Evolutionary conservation across 1,284 basidiomycete species (phyloP), one percentile per base, ranked within the genome.

Genomic region (Naganishia cerealis): DNA sequence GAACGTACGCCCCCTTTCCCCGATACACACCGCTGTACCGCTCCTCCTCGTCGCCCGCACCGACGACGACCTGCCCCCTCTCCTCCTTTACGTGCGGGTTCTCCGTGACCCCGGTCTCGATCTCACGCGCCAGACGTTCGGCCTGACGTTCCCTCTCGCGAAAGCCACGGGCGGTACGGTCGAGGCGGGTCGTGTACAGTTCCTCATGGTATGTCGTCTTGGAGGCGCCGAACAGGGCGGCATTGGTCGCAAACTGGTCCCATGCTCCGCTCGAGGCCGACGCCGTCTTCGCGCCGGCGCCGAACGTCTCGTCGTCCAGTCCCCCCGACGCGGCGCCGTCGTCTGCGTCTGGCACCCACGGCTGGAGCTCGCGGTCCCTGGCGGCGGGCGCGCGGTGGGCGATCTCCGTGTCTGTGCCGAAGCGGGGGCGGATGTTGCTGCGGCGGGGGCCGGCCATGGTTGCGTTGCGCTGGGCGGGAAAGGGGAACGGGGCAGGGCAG

Each of bases 211-310:
- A 99, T 75, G 93, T 92, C 76, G 86, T 93, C 9, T 21, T 50
- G 1, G 46, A 24, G 71, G 94, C 87, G 21, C 96, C 96, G 77
- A 97, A 98, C 70, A 92, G 84, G 73, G 90, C 86, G 80, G 97
- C 94, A 80, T 99, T 99, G 66, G 85, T 91, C 50, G 89, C 89
- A 75, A 99, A 99, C 81, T 99, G 95, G 79, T 99, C 94, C 95
- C 96, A 99, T 81, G 42, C 54, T 3, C 15, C 52, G 7, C 38
- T 38, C 10, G n/a, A n/a, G n/a, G n/a, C 21, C n/a, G 10, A n/a
- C 46, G 21, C 46, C 46, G n/a, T 6, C n/a, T 48, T 24, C 43
- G n/a, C 8, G 29, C 3, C 29, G 13, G 36, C 29, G 33, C 66
- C 57, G 43, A 59, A 59, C 24, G 57, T 56, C 33, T 55, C 48